Conservation (phyloP, 345 rosid species). For the Populus deltoides region DNA sequence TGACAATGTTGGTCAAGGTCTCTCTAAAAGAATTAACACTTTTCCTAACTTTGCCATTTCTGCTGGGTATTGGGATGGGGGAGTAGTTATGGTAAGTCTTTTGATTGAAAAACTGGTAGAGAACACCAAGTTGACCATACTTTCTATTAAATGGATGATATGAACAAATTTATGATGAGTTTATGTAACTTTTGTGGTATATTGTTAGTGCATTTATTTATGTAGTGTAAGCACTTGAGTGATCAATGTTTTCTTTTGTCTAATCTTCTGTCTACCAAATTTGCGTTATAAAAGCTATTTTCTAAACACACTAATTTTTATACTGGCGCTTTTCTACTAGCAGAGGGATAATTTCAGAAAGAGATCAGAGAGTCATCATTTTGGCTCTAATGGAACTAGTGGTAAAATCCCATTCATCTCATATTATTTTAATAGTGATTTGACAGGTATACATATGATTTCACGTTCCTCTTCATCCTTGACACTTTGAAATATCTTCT, state of each 20-base stretch:
- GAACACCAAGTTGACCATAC: neutral
- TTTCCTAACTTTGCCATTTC: neutral
- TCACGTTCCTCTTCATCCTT: slow-evolving; percentile 14
- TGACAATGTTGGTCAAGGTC: neutral
- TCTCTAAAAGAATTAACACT: neutral
- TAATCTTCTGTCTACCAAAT: neutral
- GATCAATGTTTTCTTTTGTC: neutral
- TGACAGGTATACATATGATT: slow-evolving; percentile 8
- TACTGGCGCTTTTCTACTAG: slow-evolving; percentile 22
- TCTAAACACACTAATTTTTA: neutral
- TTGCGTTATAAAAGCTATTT: neutral
- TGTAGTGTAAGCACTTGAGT: neutral
- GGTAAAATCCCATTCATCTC: slow-evolving; percentile 38
- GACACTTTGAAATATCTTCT: slow-evolving; percentile 20
- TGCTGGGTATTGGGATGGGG: neutral
- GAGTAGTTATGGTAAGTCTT: neutral
- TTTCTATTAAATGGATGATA: neutral
- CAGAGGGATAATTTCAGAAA: slow-evolving; percentile 77
- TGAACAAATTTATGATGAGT: neutral
- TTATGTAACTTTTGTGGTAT: neutral
- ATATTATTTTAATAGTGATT: slow-evolving; percentile 17
- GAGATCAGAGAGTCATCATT: slow-evolving; percentile 68
- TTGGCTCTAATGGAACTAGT: slow-evolving; percentile 69
- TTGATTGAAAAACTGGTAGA: neutral
- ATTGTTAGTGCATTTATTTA: neutral